Conservation (phyloP, 169 alveolate genomes). For the Neospora caninum region DNA sequence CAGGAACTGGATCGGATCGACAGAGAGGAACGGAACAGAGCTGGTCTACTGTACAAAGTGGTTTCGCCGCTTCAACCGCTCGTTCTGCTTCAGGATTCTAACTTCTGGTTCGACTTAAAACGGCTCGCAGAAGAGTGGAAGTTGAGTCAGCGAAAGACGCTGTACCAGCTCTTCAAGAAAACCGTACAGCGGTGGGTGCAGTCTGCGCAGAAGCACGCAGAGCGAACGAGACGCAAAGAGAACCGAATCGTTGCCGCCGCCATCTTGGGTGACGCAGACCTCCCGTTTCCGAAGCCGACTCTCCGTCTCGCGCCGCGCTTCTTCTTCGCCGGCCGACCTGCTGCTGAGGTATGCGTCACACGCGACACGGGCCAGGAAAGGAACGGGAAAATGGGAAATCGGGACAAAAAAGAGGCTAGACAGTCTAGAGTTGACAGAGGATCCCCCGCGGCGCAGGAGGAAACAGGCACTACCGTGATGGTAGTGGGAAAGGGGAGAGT, state of each 20-base stretch:
- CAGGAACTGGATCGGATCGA: neutral
- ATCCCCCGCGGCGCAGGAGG: too few relatives aligned
- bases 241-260: neutral
- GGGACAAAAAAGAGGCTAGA: neutral
- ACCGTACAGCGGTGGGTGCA: neutral
- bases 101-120: neutral
- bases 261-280: neutral
- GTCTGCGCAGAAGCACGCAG: neutral
- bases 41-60: neutral
- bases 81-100: neutral
- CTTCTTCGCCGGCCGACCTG: constrained; percentile 28
- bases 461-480: too few relatives aligned
- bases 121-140: neutral
- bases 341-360: constrained; percentile 9
- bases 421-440: neutral
- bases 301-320: neutral
- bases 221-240: neutral
- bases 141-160: neutral
- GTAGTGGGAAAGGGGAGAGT: too few relatives aligned
- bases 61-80: neutral
- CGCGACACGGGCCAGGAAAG: neutral
- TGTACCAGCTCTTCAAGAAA: neutral
- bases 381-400: too few relatives aligned
- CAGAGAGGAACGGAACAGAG: neutral
- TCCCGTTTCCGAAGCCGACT: neutral